Evolutionary conservation across 768 basidiomycete species (phyloP), one percentile per base, ranked within the genome.

Genomic region (Rubroboletus pulcherrimus): DNA sequence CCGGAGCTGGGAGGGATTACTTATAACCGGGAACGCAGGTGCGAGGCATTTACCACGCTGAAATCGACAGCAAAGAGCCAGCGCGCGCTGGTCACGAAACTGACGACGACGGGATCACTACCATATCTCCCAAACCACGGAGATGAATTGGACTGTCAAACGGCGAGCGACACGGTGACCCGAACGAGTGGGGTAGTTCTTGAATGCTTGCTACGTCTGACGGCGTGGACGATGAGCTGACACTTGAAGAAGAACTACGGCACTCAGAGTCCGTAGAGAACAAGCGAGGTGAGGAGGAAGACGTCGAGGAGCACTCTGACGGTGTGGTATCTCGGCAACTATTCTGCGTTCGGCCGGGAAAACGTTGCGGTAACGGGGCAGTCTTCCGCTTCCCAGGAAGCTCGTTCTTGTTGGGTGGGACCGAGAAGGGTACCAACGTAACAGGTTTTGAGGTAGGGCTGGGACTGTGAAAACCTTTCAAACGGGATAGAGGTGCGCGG

Each of bases 391-490:
- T 49, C 7, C 17, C 2, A 7, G 0, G 14, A 7, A 29, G 12
- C 3, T 11, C 6, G 21, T 12, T 51, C 34, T 24, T 55, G 12
- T 24, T 21, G 5, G 3, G 6, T 33, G 51, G n/a, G 1, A 5
- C 1, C 2, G 39, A 50, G 8, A 7, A 9, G 0, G 63, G 53
- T 7, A 66, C 40, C 39, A 66, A 41, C 9, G 63, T 66, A 5
- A 42, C 19, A 2, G 48, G 43, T 39, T 31, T 49, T 11, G 55
- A 54, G 14, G 34, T 7, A 4, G 24, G 30, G 4, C 9, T 26
- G 5, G 34, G 34, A 51, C 35, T 47, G 38, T 35, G 39, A 21
- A 64, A 66, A 43, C n/a, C 37, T 4, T 47, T 35, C 5, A 7
- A 41, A 15, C 24, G 8, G 7, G 54, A 21, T 17, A 41, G 3